These are phyloP conservation scores for Colletotrichum endophyticum DNA, from an alignment of 2,329 filamentous ascomycete species.

Conservation along the genomic window DNA sequence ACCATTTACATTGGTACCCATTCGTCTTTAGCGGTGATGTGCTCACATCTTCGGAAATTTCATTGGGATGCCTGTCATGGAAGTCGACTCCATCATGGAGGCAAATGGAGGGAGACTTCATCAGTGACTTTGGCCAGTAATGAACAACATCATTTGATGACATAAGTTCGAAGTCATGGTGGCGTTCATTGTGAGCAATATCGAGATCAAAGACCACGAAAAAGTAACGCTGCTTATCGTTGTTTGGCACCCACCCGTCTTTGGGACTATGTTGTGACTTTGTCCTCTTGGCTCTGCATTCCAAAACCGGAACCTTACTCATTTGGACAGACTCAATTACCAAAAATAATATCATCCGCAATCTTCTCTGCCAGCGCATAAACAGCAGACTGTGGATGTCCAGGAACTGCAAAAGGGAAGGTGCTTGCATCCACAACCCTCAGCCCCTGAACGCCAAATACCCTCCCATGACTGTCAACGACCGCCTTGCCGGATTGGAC, in stretches of 20 bases:
- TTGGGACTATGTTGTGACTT: no score
- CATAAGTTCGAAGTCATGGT: no score
- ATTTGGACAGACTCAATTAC: constrained; percentile 36
- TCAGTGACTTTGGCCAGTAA: no score
- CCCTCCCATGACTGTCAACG: constrained; percentile 42
- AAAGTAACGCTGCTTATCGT: no score
- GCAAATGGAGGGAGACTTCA: no score
- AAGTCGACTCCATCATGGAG: neutral
- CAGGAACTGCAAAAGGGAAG: constrained; percentile 28
- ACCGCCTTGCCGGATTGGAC: constrained; percentile 50
- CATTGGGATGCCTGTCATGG: neutral
- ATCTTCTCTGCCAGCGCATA: constrained; percentile 29
- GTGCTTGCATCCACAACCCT: constrained; percentile 28
- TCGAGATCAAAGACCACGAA: no score
- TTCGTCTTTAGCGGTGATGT: neutral
- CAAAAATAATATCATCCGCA: constrained; percentile 25
- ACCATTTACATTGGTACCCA: neutral
- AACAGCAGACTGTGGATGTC: constrained; percentile 26
- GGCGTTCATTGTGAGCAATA: no score
- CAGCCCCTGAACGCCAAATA: constrained; percentile 23
- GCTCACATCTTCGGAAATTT: neutral
- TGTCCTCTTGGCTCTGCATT: neutral
- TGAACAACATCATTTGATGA: no score
- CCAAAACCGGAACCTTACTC: neutral
- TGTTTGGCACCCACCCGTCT: neutral